These are phyloP conservation scores for Pseudocercospora eumusae DNA, from an alignment of 2,329 filamentous ascomycete genomes.

Conservation along the genomic window DNA sequence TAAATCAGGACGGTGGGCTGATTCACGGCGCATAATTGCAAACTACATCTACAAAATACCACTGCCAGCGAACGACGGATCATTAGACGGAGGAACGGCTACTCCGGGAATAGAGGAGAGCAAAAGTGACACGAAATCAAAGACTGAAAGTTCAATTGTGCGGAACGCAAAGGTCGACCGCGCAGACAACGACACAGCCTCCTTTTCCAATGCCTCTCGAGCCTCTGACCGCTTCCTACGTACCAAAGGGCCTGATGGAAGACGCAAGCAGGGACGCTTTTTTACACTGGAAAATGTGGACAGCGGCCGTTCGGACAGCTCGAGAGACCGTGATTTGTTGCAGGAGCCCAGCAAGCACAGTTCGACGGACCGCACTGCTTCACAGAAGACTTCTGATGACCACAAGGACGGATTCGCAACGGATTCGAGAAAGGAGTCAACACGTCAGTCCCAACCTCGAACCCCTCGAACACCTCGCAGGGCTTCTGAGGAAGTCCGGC, in stretches of 20 bases:
- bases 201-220: too few species aligned
- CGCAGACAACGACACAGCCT: too few species aligned
- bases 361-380: too few species aligned
- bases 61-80: neutral
- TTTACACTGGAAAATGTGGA: neutral
- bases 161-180: too few species aligned
- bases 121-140: too few species aligned
- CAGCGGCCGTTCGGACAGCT: neutral
- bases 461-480: neutral
- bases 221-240: too few species aligned
- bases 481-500: neutral
- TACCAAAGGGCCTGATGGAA: neutral
- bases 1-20: neutral
- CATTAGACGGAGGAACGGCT: neutral
- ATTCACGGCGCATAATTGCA: neutral
- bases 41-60: neutral
- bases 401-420: neutral
- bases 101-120: too few species aligned
- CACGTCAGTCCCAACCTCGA: neutral
- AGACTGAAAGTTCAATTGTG: too few species aligned
- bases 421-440: neutral
- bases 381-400: neutral
- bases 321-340: neutral
- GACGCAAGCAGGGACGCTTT: neutral
- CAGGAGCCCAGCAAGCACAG: too few species aligned